These are phyloP conservation scores for Parastagonospora avenae DNA, from an alignment of 2,329 filamentous ascomycete species.

Conservation along the genomic window DNA sequence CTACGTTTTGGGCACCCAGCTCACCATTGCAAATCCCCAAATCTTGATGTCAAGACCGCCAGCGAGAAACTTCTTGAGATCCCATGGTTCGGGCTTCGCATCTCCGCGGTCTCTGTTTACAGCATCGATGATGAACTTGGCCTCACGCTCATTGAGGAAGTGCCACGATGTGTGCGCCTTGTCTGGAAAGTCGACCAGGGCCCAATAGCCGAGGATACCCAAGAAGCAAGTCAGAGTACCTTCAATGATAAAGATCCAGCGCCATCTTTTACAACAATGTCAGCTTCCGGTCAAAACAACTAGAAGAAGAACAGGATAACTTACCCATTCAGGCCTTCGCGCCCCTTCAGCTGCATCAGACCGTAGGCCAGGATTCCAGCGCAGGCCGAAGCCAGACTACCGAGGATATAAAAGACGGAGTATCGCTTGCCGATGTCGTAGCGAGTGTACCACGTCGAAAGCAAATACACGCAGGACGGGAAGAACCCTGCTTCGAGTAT, in stretches of 20 bases:
- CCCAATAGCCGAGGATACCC: slow-evolving; percentile 48
- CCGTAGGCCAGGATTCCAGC: slow-evolving; percentile 73
- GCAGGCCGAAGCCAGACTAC: slow-evolving; percentile 69
- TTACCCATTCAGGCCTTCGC: slow-evolving; percentile 51
- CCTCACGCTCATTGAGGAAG: slow-evolving; percentile 55
- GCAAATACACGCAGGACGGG: slow-evolving; percentile 52
- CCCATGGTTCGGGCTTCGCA: slow-evolving; percentile 55
- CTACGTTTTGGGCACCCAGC: neutral
- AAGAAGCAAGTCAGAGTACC: slow-evolving; percentile 49
- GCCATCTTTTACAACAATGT: slow-evolving; percentile 34
- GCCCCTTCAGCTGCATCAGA: slow-evolving; percentile 67
- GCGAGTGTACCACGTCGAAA: slow-evolving; percentile 52
- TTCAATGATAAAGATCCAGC: slow-evolving; percentile 55
- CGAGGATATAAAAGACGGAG: slow-evolving; percentile 71
- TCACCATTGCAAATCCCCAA: slow-evolving; percentile 57
- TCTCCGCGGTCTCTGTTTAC: slow-evolving; percentile 61
- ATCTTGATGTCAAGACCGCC: slow-evolving; percentile 58
- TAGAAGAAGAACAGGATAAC: slow-evolving; percentile 8
- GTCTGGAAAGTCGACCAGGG: slow-evolving; percentile 54
- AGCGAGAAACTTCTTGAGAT: slow-evolving; percentile 53
- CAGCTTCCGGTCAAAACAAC: neutral
- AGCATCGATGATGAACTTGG: slow-evolving; percentile 55
- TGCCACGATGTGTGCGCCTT: slow-evolving; percentile 48
- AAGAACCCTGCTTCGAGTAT: slow-evolving; percentile 49
- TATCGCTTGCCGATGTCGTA: slow-evolving; percentile 74